A percentile compares a stretch with the other conserved stretches of the same genome.
Conservation (phyloP, 495 filamentous ascomycete species). For the Aspergillus coremiiformis region DNA sequence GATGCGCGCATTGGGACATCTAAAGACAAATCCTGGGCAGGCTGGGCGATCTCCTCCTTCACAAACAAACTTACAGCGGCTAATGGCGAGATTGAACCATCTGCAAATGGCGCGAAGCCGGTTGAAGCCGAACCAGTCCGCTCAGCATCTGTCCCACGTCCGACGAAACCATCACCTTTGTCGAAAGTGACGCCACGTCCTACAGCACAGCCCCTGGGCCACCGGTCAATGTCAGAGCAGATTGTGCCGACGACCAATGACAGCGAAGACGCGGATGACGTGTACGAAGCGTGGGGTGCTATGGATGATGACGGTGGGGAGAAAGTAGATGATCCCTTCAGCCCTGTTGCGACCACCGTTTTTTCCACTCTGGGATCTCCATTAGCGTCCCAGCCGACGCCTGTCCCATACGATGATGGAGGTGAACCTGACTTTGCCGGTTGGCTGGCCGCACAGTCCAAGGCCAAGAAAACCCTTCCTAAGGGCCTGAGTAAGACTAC, state of each 20-base stretch:
- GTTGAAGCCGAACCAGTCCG: conserved; percentile 29
- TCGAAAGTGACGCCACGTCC: conserved; percentile 30
- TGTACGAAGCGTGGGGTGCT: conserved; percentile 63
- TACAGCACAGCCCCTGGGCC: conserved; percentile 32
- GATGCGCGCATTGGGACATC: conserved; percentile 68
- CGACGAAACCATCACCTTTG: conserved; percentile 39
- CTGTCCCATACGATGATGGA: conserved; percentile 65
- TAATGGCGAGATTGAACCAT: conserved; percentile 71
- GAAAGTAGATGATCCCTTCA: conserved; percentile 41
- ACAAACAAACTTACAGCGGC: conserved; percentile 85
- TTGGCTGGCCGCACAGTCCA: conserved; percentile 77
- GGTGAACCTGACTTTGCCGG: conserved; percentile 90
- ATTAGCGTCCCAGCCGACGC: conserved; percentile 22
- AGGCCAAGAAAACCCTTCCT: conserved; percentile 65
- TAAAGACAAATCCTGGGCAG: conserved; percentile 72
- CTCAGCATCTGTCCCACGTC: conserved; percentile 40
- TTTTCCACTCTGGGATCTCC: conserved; percentile 24
- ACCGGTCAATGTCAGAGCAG: conserved; percentile 33
- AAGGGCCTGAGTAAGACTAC: conserved; percentile 63
- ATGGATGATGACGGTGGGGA: conserved; percentile 56
- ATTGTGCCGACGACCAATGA: conserved; percentile 38
- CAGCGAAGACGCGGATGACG: conserved; percentile 45
- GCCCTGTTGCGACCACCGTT: conserved; percentile 33
- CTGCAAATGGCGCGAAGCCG: conserved; percentile 24
- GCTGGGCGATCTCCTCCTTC: conserved; percentile 98